These are phyloP conservation scores for Clitopilus passeckerianus DNA, from an alignment of 768 basidiomycete genomes.

Conservation along the genomic window DNA sequence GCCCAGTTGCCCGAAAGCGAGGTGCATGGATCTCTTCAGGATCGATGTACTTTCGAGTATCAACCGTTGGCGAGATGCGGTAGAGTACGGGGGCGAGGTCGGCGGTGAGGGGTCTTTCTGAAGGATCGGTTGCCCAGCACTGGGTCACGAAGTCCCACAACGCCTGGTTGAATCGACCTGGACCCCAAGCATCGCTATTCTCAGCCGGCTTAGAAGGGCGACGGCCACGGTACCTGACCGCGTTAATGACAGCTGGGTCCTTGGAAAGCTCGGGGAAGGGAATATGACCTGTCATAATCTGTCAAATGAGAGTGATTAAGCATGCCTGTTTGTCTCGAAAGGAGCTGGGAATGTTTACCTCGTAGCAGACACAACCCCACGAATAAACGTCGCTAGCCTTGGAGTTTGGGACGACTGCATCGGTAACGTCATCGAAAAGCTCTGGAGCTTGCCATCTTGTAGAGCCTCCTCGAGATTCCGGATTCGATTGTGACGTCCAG, in stretches of 20 bases:
- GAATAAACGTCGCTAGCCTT: constrained; percentile 9
- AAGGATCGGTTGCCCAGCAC: constrained; percentile 18
- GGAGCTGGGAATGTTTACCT: constrained; percentile 1
- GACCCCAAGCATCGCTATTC: constrained; percentile 3
- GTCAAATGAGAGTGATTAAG: background rate
- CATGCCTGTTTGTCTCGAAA: background rate
- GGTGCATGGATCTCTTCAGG: background rate
- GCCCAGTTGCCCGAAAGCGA: background rate
- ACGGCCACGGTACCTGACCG: constrained; percentile 9
- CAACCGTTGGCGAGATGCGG: background rate
- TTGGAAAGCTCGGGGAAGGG: constrained; percentile 11
- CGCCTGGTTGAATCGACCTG: constrained; percentile 11
- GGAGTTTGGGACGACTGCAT: constrained; percentile 5
- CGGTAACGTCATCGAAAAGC: constrained; percentile 17
- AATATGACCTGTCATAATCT: background rate
- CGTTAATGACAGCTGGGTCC: constrained; percentile 12
- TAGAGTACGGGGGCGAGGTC: background rate
- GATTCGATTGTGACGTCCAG: constrained; percentile 10
- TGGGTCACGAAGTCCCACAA: constrained; percentile 19
- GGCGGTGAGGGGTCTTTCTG: constrained; percentile 10
- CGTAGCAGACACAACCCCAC: constrained; percentile 10
- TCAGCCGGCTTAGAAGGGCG: constrained; percentile 13
- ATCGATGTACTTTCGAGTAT: background rate
- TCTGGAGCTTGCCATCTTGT: constrained; percentile 29
- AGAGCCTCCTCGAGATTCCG: constrained; percentile 15